A percentile compares a stretch with the other conserved stretches of the same genome.
These are phyloP conservation scores for Aphanomyces astaci DNA, from an alignment of 352 stramenopile species.

Conservation along the genomic window DNA sequence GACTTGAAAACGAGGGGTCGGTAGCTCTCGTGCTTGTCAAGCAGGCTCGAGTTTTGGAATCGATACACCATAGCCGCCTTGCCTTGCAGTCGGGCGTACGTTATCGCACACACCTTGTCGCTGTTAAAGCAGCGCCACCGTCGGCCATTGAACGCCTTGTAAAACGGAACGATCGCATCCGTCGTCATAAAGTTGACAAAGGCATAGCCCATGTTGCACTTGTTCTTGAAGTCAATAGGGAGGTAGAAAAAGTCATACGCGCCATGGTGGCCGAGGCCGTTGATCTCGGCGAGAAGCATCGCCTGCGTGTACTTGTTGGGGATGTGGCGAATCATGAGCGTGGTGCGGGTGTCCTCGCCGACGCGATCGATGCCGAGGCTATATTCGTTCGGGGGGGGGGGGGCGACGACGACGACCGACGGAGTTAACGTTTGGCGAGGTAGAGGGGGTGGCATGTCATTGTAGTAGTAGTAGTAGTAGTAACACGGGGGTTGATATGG, in stretches of 20 bases:
- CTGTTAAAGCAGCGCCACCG: constrained; percentile 99
- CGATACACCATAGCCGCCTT: constrained; percentile 97
- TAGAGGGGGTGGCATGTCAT: too few relatives aligned
- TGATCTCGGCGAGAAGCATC: constrained; percentile 98
- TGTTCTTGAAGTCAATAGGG: constrained; percentile 99
- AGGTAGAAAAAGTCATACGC: constrained; percentile 99
- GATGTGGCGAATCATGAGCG: constrained; percentile 99
- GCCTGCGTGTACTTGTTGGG: constrained; percentile 99
- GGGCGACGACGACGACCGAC: background rate
- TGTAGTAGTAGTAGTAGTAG: too few relatives aligned
- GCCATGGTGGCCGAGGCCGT: constrained; percentile 79
- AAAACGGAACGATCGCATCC: constrained; percentile 62
- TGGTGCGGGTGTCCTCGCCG: constrained; percentile 93
- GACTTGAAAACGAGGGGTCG: constrained; percentile 88
- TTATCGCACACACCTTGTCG: constrained; percentile 98
- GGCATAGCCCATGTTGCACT: constrained; percentile 99
- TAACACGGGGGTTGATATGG: too few relatives aligned
- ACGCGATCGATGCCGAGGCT: constrained; percentile 70
- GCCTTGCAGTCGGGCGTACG: constrained; percentile 95
- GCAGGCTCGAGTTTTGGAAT: constrained; percentile 97
- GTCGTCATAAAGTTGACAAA: constrained; percentile 99
- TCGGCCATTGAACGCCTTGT: constrained; percentile 76
- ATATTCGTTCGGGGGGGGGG: constrained; percentile 55
- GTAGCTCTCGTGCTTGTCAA: constrained; percentile 91
- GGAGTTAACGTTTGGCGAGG: background rate